Base-by-base conservation (phyloP, 2,329 filamentous ascomycete genomes). In the Neobulgaria alba region DNA sequence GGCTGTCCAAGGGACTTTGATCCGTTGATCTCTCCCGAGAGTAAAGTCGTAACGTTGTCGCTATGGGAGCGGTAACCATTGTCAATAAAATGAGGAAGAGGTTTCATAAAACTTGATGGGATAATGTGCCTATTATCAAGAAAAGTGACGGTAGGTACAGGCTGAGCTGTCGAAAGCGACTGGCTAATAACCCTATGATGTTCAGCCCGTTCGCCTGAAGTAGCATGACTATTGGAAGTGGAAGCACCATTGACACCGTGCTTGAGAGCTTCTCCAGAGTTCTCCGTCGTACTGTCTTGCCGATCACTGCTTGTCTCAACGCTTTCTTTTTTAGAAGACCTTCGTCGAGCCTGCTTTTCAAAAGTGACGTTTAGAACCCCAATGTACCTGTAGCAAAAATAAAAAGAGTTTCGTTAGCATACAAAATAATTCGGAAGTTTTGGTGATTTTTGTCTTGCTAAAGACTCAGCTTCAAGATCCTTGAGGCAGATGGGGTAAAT, bases 341-440 rank as follows among this genome's bases (percentile, higher is more conserved):
- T 78, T 36, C 75, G 79, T 41, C 87, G 85, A 2, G 77, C 71
- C 43, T 80, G 79, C 60, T 93, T 95, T 37, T 88, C 86, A 60
- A 94, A 95, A 0, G 88, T 95, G 15, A 95, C 90, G 61, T 95
- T 96, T 37, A 98, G 67, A 31, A 98, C 92, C 48, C 92, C 92
- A 55, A 98, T 96, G 56, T 98, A 96, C 59, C 87, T 94, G 38
- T 41, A 48, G 52, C 44, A 20, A 41, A 47, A 52, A n/a, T 61
- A 50, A 20, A 49, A 46, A 48, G 23, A 33, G 40, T 23, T 40
- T 35, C 26, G 41, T 55, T 54, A 48, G 48, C 50, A 39, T n/a
- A 16, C 10, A 39, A 39, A 8, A 16, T 10, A 39, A 3, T 23
- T 19, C 33, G 17, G 14, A n/a, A 23, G 16, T 3, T 35, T 20